Evolutionary conservation across 2,329 filamentous ascomycete species (phyloP), one percentile per base, ranked within the genome.

Genomic region (Microsporum ferrugineum): DNA sequence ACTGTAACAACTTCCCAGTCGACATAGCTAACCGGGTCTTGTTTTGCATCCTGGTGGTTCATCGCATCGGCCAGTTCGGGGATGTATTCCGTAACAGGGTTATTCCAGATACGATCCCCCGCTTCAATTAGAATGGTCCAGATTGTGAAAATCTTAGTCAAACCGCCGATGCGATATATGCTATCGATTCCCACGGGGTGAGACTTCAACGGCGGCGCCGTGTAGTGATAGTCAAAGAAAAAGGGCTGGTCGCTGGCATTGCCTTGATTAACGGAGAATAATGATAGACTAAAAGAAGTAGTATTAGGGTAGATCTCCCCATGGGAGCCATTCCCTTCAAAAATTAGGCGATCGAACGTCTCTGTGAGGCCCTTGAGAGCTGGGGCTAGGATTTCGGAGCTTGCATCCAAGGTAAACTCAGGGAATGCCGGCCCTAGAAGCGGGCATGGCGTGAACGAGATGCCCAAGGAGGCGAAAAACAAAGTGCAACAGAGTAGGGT

Each of bases 141-240:
- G 1, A 78, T 71, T 2, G 73, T 76, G 63, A 77, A 72, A 5
- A 78, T 66, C 66, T 81, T 80, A 7, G 76, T 76, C 8, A 80
- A 66, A 63, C 77, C 80, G 12, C 70, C 75, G 2, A 77, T 66
- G 1, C 72, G 69, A 64, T 75, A 81, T 23, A 76, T 67, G 0
- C 69, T 75, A 57, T 78, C 64, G 33, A 34, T 53, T 10, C 31
- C 49, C 12, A 53, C 43, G 7, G 23, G 43, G 17, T 47, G 43
- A 47, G 17, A 47, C 29, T 47, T 53, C 29, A 53, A 34, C 1
- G 49, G 29, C 34, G 27, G 29, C 29, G 41, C 66, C 62, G 56
- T 70, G 68, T 55, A 64, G 68, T 29, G 67, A n/a, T 53, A 53
- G n/a, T 53, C 55, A 58, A 57, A 69, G 57, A 66, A 68, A 63